Evolutionary conservation across 257 asterid genomes (phyloP).

Genomic region (Primulina tabacum): DNA sequence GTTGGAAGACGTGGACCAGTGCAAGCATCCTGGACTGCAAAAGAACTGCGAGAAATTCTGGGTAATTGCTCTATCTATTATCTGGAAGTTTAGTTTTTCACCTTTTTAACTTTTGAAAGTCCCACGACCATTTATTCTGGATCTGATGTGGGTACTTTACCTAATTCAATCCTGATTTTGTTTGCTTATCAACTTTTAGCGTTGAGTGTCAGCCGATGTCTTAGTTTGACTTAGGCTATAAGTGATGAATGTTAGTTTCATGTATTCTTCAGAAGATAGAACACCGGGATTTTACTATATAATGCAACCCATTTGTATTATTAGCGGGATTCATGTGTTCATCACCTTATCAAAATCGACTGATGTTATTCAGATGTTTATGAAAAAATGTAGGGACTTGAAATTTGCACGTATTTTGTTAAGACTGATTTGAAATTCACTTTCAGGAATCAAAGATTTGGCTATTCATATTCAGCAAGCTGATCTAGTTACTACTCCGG

Average conservation of each 20-base stretch:
- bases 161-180: neutral
- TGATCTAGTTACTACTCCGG: conserved; percentile 62
- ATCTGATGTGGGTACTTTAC: neutral
- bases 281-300: neutral
- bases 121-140: neutral
- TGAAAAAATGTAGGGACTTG: neutral
- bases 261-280: conserved; percentile 17
- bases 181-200: neutral
- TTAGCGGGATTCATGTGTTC: neutral
- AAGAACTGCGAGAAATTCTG: conserved; percentile 85
- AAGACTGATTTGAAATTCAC: conserved; percentile 6
- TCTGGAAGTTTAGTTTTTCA: neutral
- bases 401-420: neutral
- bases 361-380: neutral
- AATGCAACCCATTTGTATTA: neutral
- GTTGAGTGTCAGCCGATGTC: neutral
- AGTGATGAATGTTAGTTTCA: conserved; percentile 2
- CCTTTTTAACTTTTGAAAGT: neutral
- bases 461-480: conserved; percentile 45
- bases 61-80: conserved; percentile 40
- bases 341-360: neutral
- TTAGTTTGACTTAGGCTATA: neutral
- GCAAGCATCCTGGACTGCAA: conserved; percentile 94
- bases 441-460: conserved; percentile 71
- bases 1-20: conserved; percentile 99